Evolutionary conservation across 495 filamentous ascomycete genomes (phyloP).

Genomic region (Lentithecium fluviatile): DNA sequence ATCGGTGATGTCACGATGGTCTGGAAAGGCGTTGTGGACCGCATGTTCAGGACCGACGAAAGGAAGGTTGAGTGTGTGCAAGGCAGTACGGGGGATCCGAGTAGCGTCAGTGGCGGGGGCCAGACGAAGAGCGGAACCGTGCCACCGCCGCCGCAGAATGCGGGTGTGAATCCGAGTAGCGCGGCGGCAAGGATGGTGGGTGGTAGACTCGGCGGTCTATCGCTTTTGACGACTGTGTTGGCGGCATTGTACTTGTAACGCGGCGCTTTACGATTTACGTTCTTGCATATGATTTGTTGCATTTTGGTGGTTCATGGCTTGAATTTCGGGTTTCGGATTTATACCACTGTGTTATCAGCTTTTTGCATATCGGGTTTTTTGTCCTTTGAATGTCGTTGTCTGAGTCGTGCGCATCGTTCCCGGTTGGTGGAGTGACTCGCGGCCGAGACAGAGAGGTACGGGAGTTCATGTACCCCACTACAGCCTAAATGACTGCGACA

Average conservation of each 20-base stretch:
- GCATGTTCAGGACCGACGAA: slow-evolving; percentile 19
- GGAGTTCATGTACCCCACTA: background rate
- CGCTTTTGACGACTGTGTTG: background rate
- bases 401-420: background rate
- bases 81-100: slow-evolving; percentile 21
- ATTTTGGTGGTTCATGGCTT: too few relatives aligned
- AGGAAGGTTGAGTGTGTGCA: slow-evolving; percentile 13
- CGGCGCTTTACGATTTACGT: background rate
- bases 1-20: slow-evolving; percentile 23
- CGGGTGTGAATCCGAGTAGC: background rate
- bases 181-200: background rate
- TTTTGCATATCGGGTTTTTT: too few relatives aligned
- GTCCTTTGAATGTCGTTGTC: background rate
- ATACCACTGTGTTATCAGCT: too few relatives aligned
- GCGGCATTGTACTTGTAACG: background rate
- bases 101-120: slow-evolving; percentile 16
- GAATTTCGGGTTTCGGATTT: too few relatives aligned
- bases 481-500: slow-evolving; percentile 11
- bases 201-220: background rate
- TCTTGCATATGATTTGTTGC: too few relatives aligned
- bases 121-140: slow-evolving; percentile 16
- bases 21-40: slow-evolving; percentile 30
- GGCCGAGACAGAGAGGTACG: background rate
- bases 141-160: slow-evolving; percentile 4
- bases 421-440: background rate